These are phyloP conservation scores for Paratinospora sagittata DNA, from an alignment of 164 flowering plant species.

Conservation along the genomic window DNA sequence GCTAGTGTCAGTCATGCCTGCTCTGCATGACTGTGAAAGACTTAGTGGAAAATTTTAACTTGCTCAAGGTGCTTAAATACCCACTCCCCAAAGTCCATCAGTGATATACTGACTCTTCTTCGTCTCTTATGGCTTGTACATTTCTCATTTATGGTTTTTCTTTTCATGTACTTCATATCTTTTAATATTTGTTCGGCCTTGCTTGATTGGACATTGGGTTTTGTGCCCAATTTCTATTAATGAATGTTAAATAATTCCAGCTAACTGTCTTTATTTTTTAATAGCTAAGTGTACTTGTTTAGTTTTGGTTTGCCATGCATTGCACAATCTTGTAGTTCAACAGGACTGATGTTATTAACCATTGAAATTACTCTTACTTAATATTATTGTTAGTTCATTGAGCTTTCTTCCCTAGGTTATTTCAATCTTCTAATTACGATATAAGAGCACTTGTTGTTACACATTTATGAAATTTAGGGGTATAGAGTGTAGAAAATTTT, in stretches of 20 bases:
- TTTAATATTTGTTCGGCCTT: neutral
- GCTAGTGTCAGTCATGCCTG: slow-evolving; percentile 11
- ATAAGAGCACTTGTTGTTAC: too few species aligned
- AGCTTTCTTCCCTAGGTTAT: too few species aligned
- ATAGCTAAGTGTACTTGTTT: neutral
- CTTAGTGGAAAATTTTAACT: slow-evolving; percentile 5
- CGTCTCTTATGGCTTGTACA: neutral
- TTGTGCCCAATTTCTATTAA: neutral
- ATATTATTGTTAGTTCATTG: too few species aligned
- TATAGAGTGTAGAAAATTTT: too few species aligned
- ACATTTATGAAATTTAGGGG: too few species aligned
- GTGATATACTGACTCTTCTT: slow-evolving; percentile 8
- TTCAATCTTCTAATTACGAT: too few species aligned
- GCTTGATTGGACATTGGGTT: neutral
- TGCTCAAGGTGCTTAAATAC: slow-evolving; percentile 9
- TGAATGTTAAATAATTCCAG: neutral
- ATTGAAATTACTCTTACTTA: too few species aligned
- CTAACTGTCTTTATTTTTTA: neutral
- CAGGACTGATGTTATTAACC: too few species aligned
- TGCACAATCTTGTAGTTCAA: too few species aligned
- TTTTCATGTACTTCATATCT: neutral
- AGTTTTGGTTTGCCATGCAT: too few species aligned
- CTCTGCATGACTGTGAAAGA: neutral
- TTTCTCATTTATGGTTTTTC: neutral
- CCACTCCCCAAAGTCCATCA: neutral